A percentile compares a stretch with the other conserved stretches of the same genome.
Conservation (phyloP, 192 early-diverging fungal species). For the Umbelopsis sp. region DNA sequence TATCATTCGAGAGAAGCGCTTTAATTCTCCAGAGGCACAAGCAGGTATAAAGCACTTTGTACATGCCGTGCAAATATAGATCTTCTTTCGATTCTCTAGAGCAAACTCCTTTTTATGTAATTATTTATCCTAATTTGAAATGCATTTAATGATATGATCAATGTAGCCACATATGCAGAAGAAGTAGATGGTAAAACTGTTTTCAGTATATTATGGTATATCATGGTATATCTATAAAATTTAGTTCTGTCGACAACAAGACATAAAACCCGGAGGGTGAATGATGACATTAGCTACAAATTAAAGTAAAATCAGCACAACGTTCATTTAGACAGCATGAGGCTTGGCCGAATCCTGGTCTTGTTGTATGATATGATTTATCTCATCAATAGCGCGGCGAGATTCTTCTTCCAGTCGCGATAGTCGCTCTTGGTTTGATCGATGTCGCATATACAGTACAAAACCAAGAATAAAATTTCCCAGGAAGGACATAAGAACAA, state of each 20-base stretch:
- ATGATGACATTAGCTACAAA: not conserved
- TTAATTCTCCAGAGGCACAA: constrained; percentile 36
- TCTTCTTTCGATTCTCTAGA: not conserved
- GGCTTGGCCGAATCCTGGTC: not conserved
- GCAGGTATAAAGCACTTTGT: constrained; percentile 56
- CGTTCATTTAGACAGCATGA: not conserved
- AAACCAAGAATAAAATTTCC: constrained; percentile 23
- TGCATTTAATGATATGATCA: not conserved
- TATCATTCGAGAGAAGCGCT: constrained; percentile 48
- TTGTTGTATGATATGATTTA: constrained; percentile 5
- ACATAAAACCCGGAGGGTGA: too few relatives aligned
- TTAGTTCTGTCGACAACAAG: too few relatives aligned
- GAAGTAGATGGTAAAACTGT: too few relatives aligned
- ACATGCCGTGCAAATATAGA: constrained; percentile 30
- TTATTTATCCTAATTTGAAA: not conserved
- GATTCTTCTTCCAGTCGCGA: not conserved
- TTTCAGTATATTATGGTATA: too few relatives aligned
- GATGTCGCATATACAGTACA: constrained; percentile 30
- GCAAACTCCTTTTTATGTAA: too few relatives aligned
- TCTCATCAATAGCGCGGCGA: not conserved
- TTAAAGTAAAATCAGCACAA: not conserved
- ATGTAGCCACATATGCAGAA: too few relatives aligned
- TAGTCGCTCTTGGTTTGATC: constrained; percentile 26
- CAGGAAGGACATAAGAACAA: constrained; percentile 28
- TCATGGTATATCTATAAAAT: too few relatives aligned